phyloP scores from a whole-genome alignment of 768 basidiomycete species.

The Suillus clintonianus region DNA sequence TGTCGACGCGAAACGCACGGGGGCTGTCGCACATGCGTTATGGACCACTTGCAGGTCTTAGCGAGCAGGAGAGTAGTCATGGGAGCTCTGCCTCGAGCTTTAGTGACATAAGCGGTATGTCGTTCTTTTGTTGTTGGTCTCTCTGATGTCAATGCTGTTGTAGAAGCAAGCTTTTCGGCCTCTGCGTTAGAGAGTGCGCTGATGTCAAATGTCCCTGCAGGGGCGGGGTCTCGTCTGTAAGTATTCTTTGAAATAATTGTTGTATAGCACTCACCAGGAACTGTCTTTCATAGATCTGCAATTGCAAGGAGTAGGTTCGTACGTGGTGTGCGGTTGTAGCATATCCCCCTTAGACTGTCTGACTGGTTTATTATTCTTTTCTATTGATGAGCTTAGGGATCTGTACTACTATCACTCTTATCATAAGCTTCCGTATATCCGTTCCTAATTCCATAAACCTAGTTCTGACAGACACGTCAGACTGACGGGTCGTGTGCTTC shows the following conservation, averaged over 20 bases:
- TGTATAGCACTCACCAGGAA: not conserved
- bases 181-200: constrained; percentile 82
- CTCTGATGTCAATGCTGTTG: not conserved
- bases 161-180: constrained; percentile 74
- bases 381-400: not conserved
- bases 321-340: constrained; percentile 30
- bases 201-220: constrained; percentile 66
- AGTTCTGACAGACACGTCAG: not conserved
- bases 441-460: not conserved
- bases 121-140: not conserved
- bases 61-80: constrained; percentile 62
- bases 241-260: constrained; percentile 29
- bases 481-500: not conserved
- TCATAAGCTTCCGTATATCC: not conserved
- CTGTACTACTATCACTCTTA: not conserved
- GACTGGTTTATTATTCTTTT: constrained; percentile 1
- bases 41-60: constrained; percentile 43
- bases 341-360: not conserved
- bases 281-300: constrained; percentile 30
- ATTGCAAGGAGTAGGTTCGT: constrained; percentile 35
- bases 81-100: constrained; percentile 81
- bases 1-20: constrained; percentile 57
- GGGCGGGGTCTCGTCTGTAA: constrained; percentile 69
- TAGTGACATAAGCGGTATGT: constrained; percentile 82
- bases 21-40: constrained; percentile 51